Base-by-base conservation (phyloP, 2,329 filamentous ascomycete genomes). In the Sporothrix phasma region DNA sequence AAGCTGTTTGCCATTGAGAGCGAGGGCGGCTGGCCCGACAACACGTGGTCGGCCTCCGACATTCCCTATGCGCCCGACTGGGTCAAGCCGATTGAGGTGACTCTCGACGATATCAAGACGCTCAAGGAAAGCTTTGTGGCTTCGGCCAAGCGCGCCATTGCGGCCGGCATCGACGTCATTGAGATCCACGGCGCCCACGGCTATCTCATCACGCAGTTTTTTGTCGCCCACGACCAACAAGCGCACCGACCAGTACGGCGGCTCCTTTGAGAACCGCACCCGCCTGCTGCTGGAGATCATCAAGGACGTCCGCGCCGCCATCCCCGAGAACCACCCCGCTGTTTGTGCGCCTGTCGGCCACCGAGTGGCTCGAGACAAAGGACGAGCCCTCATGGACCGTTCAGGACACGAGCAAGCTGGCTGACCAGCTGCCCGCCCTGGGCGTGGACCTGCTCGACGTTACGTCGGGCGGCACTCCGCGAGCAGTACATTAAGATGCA, bases 361-460 rank as follows among this genome's bases (percentile, higher is more conserved):
- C 83, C 5, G 85, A 88, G 68, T 87, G 84, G 83, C 80, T 85
- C 75, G 81, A 86, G 67, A 72, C 41, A 11, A 19, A 72, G 5
- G 73, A 70, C 59, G 69, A 76, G 67, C 75, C 77, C 6, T 80
- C 77, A 26, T 96, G 90, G 90, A 86, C 84, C 4, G 70, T 87
- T n/a, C 81, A 87, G 49, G 82, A 92, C 68, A 88, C 74, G 65
- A 83, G 88, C 67, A 77, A 76, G 62, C 82, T 94, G 3, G 88
- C 90, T 15, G 81, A 83, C 72, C 77, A 88, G 10, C 81, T 97
- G 0, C 88, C 89, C 0, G 83, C 81, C 0, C 78, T 81, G 13
- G 92, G 92, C 34, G 82, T 96, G 49, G 92, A 97, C 73, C 78
- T 96, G 17, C 80, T 96, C 34, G 92, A 97, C 73, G 84, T 96